These are phyloP conservation scores for Isabelozyma gotoi DNA, from an alignment of 805 yeast genomes.

Conservation along the genomic window DNA sequence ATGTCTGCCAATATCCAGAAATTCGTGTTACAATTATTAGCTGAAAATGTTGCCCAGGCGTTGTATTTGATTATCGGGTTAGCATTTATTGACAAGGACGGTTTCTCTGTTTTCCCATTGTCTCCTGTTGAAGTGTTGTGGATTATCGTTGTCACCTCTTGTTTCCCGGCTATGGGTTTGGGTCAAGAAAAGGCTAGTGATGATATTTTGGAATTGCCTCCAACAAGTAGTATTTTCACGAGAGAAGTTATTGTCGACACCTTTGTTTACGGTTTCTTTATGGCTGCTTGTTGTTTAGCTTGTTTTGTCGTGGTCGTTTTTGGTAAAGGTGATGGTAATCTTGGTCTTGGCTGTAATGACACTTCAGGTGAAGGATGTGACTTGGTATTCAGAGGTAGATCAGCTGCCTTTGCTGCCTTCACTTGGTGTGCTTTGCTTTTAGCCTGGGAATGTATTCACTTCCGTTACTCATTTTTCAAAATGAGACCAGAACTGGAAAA, in stretches of 20 bases:
- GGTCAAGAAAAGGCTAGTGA: constrained; percentile 60
- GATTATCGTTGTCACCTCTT: constrained; percentile 35
- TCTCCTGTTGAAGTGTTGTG: constrained; percentile 44
- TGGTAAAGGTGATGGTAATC: constrained; percentile 61
- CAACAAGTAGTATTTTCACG: constrained; percentile 64
- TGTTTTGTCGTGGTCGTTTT: constrained; percentile 67
- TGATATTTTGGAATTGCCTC: constrained; percentile 64
- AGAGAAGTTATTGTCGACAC: constrained; percentile 68
- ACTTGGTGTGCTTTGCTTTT: constrained; percentile 82
- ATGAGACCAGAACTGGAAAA: constrained; percentile 64
- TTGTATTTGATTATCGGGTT: constrained; percentile 68
- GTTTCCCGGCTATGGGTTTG: constrained; percentile 39
- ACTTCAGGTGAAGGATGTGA: constrained; percentile 47
- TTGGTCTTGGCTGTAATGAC: constrained; percentile 66
- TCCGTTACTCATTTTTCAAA: constrained; percentile 65
- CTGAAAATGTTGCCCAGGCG: constrained; percentile 51
- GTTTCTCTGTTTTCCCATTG: constrained; percentile 76
- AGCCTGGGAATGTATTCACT: constrained; percentile 83
- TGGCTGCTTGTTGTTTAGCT: constrained; percentile 70
- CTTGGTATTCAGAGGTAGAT: constrained; percentile 70
- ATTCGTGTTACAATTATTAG: constrained; percentile 31
- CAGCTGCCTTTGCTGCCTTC: constrained; percentile 76
- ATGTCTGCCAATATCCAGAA: constrained; percentile 35
- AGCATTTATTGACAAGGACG: constrained; percentile 62
- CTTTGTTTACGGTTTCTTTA: constrained; percentile 68